Evolutionary conservation across 768 basidiomycete species (phyloP).

Genomic region (Mycena belliarum): DNA sequence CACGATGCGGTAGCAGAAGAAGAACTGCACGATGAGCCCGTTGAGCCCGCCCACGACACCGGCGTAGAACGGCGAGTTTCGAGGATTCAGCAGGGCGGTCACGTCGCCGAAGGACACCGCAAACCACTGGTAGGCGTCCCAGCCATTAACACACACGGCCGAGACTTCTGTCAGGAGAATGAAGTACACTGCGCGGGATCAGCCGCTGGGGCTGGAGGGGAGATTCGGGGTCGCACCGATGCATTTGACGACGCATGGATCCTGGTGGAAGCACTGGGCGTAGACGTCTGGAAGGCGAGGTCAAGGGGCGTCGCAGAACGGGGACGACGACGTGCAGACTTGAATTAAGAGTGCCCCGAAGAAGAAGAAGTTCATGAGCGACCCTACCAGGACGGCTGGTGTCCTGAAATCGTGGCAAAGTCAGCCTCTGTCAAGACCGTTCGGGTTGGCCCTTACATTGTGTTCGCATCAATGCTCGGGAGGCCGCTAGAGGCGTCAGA

Average conservation of each 20-base stretch:
- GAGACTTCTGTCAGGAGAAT: conserved; percentile 1
- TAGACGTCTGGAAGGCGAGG: conserved; percentile 1
- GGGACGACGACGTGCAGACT: not conserved
- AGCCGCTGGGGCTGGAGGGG: no score
- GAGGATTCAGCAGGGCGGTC: not conserved
- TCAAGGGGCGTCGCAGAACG: no score
- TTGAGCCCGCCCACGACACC: conserved; percentile 5
- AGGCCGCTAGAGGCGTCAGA: no score
- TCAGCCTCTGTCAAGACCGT: no score
- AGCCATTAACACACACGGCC: not conserved
- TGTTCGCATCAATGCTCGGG: no score
- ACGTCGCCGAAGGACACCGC: conserved; percentile 1
- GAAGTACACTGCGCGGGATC: conserved; percentile 1
- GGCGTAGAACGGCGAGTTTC: not conserved
- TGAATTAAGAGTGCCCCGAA: not conserved
- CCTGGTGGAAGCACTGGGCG: not conserved
- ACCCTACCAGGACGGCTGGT: no score
- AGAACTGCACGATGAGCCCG: conserved; percentile 9
- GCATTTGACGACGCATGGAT: not conserved
- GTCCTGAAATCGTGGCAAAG: no score
- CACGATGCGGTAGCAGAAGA: conserved; percentile 10
- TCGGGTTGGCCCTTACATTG: no score
- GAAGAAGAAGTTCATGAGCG: not conserved
- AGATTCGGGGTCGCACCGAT: not conserved
- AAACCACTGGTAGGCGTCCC: conserved; percentile 8